Percentiles rank a stretch among this genome's conserved stretches.
Conservation (phyloP, 306 rosid genomes). For the Vigna mungo region DNA sequence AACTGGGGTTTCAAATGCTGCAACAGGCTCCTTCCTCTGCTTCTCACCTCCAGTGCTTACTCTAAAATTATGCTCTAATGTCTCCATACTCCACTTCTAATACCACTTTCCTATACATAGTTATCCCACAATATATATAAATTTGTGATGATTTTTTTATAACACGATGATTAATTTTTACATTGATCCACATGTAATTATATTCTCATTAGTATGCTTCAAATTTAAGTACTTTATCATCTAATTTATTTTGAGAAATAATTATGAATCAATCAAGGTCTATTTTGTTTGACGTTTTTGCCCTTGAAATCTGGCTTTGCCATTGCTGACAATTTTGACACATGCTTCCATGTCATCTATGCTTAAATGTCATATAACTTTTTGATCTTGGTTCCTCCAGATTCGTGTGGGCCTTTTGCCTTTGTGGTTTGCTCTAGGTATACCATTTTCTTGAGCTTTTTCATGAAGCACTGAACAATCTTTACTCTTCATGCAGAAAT, state of each 20-base stretch:
- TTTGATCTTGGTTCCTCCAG: conserved; percentile 53
- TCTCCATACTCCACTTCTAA: neutral
- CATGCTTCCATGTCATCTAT: conserved; percentile 36
- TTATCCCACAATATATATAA: neutral
- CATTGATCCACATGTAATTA: conserved; percentile 19
- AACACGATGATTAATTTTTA: neutral
- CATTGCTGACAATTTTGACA: conserved; percentile 3
- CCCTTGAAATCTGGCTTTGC: neutral
- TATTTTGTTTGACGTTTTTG: conserved; percentile 2
- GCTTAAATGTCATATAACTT: conserved; percentile 26
- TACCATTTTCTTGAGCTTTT: conserved; percentile 42
- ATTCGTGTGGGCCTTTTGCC: conserved; percentile 77
- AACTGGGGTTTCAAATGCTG: too few relatives aligned
- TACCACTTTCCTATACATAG: neutral
- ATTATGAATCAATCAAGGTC: conserved; percentile 33
- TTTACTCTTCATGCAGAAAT: conserved; percentile 47
- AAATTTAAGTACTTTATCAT: conserved; percentile 1
- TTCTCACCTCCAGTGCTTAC: neutral
- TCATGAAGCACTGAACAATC: conserved; percentile 39
- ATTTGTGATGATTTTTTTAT: neutral
- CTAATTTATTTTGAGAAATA: conserved; percentile 30
- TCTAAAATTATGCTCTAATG: neutral
- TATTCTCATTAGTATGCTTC: neutral
- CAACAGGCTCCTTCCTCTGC: too few relatives aligned
- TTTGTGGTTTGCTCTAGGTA: conserved; percentile 85